phyloP scores from a whole-genome alignment of 305 asterid species.

The Fraxinus floribunda region DNA sequence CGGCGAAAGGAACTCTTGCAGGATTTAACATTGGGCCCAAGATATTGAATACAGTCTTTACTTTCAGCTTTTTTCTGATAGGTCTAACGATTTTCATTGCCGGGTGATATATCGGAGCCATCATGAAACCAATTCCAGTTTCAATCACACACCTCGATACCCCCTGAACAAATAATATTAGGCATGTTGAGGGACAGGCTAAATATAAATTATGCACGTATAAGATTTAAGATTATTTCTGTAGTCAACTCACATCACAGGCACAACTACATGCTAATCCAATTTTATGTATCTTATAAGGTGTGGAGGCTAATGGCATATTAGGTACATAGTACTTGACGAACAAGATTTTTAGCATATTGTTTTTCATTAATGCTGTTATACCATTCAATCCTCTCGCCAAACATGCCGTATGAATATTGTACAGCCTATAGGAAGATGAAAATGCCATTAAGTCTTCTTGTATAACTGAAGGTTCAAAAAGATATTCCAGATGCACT shows the following conservation, averaged over 20 bases:
- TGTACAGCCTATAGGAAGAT: not conserved
- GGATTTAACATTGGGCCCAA: slow-evolving; percentile 60
- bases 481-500: not conserved
- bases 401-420: not conserved
- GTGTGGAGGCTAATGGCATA: not conserved
- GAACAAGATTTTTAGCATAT: not conserved
- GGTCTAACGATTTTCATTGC: slow-evolving; percentile 63
- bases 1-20: slow-evolving; percentile 51
- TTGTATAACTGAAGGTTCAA: not conserved
- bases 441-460: not conserved
- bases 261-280: not conserved
- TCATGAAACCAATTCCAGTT: slow-evolving; percentile 63
- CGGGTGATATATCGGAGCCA: slow-evolving; percentile 60
- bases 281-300: not conserved
- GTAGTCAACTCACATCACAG: not conserved
- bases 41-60: slow-evolving; percentile 55
- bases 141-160: slow-evolving; percentile 50
- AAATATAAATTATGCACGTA: not conserved
- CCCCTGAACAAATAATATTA: slow-evolving; percentile 31
- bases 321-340: not conserved
- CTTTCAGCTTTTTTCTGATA: slow-evolving; percentile 54
- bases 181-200: not conserved
- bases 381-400: not conserved
- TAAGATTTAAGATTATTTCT: not conserved
- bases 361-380: not conserved